phyloP scores from a whole-genome alignment of 2,329 filamentous ascomycete genomes.

The Epichloe brachyelytri region DNA sequence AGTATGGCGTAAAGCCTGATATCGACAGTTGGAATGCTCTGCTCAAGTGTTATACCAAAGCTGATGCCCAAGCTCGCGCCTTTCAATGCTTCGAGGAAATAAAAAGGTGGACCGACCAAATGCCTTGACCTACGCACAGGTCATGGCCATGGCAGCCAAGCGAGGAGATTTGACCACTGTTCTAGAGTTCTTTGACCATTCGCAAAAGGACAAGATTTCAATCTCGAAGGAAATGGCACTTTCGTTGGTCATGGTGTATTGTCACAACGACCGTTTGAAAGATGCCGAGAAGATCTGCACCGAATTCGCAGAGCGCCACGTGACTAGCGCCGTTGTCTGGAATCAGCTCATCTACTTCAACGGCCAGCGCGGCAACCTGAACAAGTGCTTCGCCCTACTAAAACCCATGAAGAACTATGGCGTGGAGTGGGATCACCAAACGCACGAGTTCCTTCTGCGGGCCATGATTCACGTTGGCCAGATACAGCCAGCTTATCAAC shows the following conservation, averaged over 20 bases:
- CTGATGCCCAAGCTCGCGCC: slow-evolving; percentile 53
- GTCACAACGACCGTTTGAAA: slow-evolving; percentile 24
- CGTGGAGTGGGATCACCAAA: slow-evolving; percentile 35
- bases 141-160: slow-evolving; percentile 59
- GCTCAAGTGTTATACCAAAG: slow-evolving; percentile 55
- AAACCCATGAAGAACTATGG: slow-evolving; percentile 33
- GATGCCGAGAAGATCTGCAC: slow-evolving; percentile 28
- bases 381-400: slow-evolving; percentile 35
- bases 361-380: slow-evolving; percentile 45
- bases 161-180: slow-evolving; percentile 63
- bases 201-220: slow-evolving; percentile 37
- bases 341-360: slow-evolving; percentile 63
- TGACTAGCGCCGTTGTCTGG: slow-evolving; percentile 53
- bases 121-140: slow-evolving; percentile 51
- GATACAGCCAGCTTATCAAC: slow-evolving; percentile 33
- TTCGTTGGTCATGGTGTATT: slow-evolving; percentile 55
- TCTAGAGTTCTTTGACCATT: slow-evolving; percentile 49
- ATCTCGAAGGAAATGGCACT: slow-evolving; percentile 47
- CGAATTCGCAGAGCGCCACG: slow-evolving; percentile 38
- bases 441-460: slow-evolving; percentile 36
- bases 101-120: slow-evolving; percentile 39
- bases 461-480: slow-evolving; percentile 37
- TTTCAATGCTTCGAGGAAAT: slow-evolving; percentile 52
- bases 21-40: slow-evolving; percentile 62
- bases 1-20: slow-evolving; percentile 45